Conservation (phyloP, 345 rosid species). For the Iberis pinnata region DNA sequence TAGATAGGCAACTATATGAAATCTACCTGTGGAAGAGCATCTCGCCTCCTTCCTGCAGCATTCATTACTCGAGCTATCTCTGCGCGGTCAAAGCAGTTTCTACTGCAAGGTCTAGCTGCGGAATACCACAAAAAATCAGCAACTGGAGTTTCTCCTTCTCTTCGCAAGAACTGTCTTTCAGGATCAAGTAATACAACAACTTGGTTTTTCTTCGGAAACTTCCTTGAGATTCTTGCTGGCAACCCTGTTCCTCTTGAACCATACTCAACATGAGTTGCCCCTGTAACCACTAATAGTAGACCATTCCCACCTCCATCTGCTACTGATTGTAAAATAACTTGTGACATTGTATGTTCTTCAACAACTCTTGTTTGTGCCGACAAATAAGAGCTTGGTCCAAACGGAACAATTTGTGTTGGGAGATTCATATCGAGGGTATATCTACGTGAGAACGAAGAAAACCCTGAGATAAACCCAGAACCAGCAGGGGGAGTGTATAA, state of each 20-base stretch:
- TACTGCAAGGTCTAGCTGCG: slow-evolving; percentile 88
- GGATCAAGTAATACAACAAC: slow-evolving; percentile 79
- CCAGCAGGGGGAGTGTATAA: slow-evolving; percentile 83
- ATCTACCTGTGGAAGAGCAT: slow-evolving; percentile 80
- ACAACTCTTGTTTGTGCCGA: slow-evolving; percentile 83
- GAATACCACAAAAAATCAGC: slow-evolving; percentile 96
- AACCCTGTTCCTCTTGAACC: slow-evolving; percentile 83
- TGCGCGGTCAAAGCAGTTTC: slow-evolving; percentile 96
- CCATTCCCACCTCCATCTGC: slow-evolving; percentile 51
- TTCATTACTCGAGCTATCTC: slow-evolving; percentile 97
- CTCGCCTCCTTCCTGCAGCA: slow-evolving; percentile 90
- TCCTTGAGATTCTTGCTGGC: slow-evolving; percentile 83
- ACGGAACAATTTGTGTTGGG: slow-evolving; percentile 49
- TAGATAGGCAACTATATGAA: slow-evolving; percentile 14
- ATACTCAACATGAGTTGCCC: slow-evolving; percentile 71
- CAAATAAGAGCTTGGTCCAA: slow-evolving; percentile 86
- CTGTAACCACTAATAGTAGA: slow-evolving; percentile 72
- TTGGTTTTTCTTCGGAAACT: slow-evolving; percentile 81
- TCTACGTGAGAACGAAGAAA: slow-evolving; percentile 61
- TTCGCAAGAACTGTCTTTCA: slow-evolving; percentile 71
- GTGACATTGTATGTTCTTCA: slow-evolving; percentile 82
- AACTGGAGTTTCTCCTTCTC: slow-evolving; percentile 86
- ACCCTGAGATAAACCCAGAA: slow-evolving; percentile 86
- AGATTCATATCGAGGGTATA: slow-evolving; percentile 45
- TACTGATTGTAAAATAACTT: slow-evolving; percentile 56